phyloP scores from a whole-genome alignment of 352 stramenopile species.

The Pythium brassicae region DNA sequence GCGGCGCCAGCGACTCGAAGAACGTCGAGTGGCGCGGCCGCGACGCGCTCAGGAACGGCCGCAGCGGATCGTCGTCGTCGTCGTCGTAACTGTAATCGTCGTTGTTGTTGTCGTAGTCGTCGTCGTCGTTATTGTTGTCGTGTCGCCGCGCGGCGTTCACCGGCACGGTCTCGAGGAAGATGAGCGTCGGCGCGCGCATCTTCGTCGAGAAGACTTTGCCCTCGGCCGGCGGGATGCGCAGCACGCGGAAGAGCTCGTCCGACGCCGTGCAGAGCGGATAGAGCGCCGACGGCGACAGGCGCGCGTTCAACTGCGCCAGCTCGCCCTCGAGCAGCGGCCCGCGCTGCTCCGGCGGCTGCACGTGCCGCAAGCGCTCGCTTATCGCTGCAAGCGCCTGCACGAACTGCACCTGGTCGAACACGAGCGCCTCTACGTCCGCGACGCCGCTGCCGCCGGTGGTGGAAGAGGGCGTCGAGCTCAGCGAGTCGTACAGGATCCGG shows the following conservation, averaged over 20 bases:
- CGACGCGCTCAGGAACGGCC: constrained; percentile 50
- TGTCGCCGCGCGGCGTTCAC: constrained; percentile 36
- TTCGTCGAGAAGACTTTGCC: constrained; percentile 85
- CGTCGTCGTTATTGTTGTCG: constrained; percentile 24
- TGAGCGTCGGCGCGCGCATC: constrained; percentile 73
- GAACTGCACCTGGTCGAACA: constrained; percentile 73
- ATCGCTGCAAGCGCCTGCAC: constrained; percentile 69
- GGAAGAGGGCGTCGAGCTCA: constrained; percentile 10
- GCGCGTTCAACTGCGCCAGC: constrained; percentile 47
- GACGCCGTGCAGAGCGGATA: constrained; percentile 72
- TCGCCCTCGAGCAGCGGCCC: constrained; percentile 41
- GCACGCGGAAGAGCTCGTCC: constrained; percentile 66
- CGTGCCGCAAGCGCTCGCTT: constrained; percentile 59
- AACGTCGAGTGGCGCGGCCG: constrained; percentile 54
- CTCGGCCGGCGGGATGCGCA: constrained; percentile 67
- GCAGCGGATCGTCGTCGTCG: constrained; percentile 33
- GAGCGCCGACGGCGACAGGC: constrained; percentile 51
- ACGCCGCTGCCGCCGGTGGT: neutral
- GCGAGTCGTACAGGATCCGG: constrained; percentile 63
- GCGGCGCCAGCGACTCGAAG: constrained; percentile 38
- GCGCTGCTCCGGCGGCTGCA: constrained; percentile 53
- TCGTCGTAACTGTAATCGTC: constrained; percentile 16
- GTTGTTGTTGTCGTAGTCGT: constrained; percentile 13
- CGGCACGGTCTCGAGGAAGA: constrained; percentile 70
- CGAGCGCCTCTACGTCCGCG: constrained; percentile 45